Base-by-base conservation (phyloP, 2,329 filamentous ascomycete genomes). In the Chaetomium globosum region DNA sequence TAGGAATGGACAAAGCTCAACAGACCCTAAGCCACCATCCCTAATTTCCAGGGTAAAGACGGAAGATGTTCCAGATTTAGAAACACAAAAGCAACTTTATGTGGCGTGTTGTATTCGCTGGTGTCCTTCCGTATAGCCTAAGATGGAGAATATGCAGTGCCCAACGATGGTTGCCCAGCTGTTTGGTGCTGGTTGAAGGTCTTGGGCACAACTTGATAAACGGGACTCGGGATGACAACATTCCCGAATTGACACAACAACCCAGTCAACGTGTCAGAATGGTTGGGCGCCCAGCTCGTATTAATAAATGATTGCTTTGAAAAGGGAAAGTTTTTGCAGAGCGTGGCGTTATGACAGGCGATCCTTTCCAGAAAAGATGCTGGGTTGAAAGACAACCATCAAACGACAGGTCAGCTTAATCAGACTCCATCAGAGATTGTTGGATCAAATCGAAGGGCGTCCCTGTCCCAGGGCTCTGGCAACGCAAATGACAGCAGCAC, bases 51-150 rank as follows among this genome's bases (percentile, higher is more conserved):
- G 48, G 59, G 53, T 54, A 64, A 63, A 59, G 33, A 49, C 63
- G 65, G 63, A 65, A 19, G n/a, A 13, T 48, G 33, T 46, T 26
- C 63, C 62, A 2, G 54, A 66, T 53, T 64, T 66, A 66, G 61
- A 62, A 66, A 58, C 53, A 65, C 8, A 49, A 63, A 57, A 43
- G 13, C 63, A 43, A 54, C 26, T 21, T 0, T 19, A 36, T 43
- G 23, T 59, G 48, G 28, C 46, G 13, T 33, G 57, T 57, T 60
- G 39, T 57, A n/a, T 33, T 51, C 43, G 43, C 28, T 23, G 9
- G 30, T 10, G 12, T 36, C 12, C 6, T 59, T 59, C 53, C 59
- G 33, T 36, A 54, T 61, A 53, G 64, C 59, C 64, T 59, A 65
- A 59, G 59, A 49, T 16, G 46, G 43, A 3, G 48, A 62, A 49